phyloP scores from a whole-genome alignment of 768 basidiomycete species.

The Boletus pseudo-olivaceus region DNA sequence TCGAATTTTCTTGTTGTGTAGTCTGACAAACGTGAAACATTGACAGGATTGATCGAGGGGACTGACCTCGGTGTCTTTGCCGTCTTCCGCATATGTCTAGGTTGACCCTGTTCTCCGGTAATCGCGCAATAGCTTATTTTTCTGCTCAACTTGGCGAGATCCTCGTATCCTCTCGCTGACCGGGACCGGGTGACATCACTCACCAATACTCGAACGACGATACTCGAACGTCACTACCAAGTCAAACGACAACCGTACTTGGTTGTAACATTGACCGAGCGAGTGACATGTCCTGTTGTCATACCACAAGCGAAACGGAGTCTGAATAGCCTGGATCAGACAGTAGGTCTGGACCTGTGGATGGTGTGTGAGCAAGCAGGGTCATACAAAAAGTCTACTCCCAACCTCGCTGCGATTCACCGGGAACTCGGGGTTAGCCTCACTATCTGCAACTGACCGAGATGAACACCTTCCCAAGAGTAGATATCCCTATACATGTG shows the following conservation, averaged over 20 bases:
- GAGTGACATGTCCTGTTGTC: background rate
- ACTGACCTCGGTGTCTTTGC: constrained; percentile 25
- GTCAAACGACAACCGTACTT: background rate
- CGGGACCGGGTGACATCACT: too few species aligned
- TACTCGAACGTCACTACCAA: background rate
- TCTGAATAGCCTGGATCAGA: background rate
- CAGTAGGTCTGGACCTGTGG: too few species aligned
- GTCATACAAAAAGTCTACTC: too few species aligned
- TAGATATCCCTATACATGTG: background rate
- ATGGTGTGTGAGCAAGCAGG: background rate
- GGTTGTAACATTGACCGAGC: background rate
- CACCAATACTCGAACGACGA: too few species aligned
- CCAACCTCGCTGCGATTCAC: too few species aligned
- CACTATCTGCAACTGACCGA: too few species aligned
- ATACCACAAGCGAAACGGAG: constrained; percentile 3
- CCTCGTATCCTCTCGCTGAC: background rate
- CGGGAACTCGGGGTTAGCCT: too few species aligned
- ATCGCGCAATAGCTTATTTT: constrained; percentile 26
- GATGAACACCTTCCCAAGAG: too few species aligned
- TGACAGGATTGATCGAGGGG: constrained; percentile 40
- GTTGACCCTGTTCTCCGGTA: constrained; percentile 40
- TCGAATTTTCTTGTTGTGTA: constrained; percentile 11
- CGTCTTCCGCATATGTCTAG: constrained; percentile 36
- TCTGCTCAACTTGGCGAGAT: constrained; percentile 7
- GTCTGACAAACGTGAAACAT: constrained; percentile 43